Evolutionary conservation across 116 monocot species (phyloP), one percentile per base, ranked within the genome.

Genomic region (Cymodocea nodosa): DNA sequence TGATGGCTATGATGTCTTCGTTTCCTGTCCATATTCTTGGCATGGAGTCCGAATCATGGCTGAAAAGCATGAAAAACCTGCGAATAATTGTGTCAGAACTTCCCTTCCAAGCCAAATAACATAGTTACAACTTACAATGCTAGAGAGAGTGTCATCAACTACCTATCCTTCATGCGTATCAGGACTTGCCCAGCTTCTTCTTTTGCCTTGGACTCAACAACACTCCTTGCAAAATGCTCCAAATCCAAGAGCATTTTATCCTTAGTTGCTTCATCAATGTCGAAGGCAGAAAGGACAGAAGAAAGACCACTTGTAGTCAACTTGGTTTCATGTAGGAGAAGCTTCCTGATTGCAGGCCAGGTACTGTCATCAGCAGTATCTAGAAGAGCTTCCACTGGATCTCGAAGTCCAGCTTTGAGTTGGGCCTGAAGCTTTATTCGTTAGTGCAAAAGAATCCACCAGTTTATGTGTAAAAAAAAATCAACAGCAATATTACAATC

Each of bases 141-240:
- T 59, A 59, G 25, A 3, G 18, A 58, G 14, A 23, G 25, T 59
- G 14, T 8, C 59, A 59, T 62, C 19, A n/a, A 55, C 55, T 73
- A 97, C 97, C 91, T 97, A 66, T 97, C 87, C 71, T 91, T 97
- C 97, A 97, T 97, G 20, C 81, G 81, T 55, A 82, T 91, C 82
- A 97, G 80, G 30, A 85, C 73, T 73, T 82, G 83, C 44, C 78
- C 77, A 73, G 91, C 83, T 69, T 97, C 84, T 82, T 91, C 88
- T 67, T 64, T 88, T 39, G 91, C 79, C 72, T 91, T 97, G 15
- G 83, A 80, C 64, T 97, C 88, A 70, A 97, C 97, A 73, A 97
- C 66, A 56, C 63, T 85, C 75, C 73, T 85, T 52, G 85, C 97
- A 80, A 80, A 78, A 4, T 74, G 69, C 48, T 86, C 86, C 52